Evolutionary conservation across 1,139 yeast genomes (phyloP), one percentile per base, ranked within the genome.

Genomic region (Komagataea norvegica): DNA sequence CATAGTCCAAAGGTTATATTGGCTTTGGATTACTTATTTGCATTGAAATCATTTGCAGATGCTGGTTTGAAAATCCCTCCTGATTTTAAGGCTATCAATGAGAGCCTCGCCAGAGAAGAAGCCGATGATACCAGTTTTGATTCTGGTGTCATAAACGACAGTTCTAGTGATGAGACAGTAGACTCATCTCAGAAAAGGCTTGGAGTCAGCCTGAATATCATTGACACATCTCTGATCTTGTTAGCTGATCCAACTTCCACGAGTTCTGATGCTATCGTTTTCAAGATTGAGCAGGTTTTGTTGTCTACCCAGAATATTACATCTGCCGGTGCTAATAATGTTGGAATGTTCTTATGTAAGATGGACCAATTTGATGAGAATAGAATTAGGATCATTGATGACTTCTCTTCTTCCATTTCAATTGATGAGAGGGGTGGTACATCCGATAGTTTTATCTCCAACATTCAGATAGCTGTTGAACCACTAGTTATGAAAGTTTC

Each of bases 211-310:
- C 57, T 89, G 16, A 86, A 84, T 52, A 62, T 91, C 33, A 76
- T 78, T n/a, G 80, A 86, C 41, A 82, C 93, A 0, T 84, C 95
- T 0, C 68, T 91, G 14, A 77, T 86, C 25, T 60, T 93, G 26
- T 64, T 93, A 35, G 95, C 96, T 0, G 87, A 89, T 56, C 86
- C 96, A 1, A 70, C 82, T 2, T 65, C 70, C 10, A 55, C 60
- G 2, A 73, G 79, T 45, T 77, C 95, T 0, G 95, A 89, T 51
- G 98, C 98, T 0, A 72, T 91, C 43, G 96, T 91, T 1, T 83
- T 91, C 61, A 85, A 86, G 50, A 79, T 88, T 14, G 94, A 83
- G 41, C 96, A 89, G 52, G 61, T 89, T 8, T 64, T 84, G 33
- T 54, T 87, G 4, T 74, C 91, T 0, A 79, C 84, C 44, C 88